Conservation (phyloP, 257 asterid genomes). For the Cynanchum wilfordii region DNA sequence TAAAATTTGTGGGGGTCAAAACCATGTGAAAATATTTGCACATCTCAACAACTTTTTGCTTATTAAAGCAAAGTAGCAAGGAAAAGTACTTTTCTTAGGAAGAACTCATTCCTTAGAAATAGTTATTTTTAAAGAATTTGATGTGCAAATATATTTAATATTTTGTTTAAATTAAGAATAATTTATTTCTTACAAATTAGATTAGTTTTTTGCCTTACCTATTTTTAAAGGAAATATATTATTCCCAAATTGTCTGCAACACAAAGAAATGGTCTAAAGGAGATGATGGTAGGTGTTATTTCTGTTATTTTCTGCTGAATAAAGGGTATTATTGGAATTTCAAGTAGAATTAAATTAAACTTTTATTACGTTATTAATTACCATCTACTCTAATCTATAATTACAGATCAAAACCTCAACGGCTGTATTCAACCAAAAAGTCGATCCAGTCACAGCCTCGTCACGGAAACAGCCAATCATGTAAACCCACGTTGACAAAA, state of each 20-base stretch:
- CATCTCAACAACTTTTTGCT: no score
- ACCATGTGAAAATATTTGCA: no score
- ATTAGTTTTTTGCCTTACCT: background rate
- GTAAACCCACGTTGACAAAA: constrained; percentile 2
- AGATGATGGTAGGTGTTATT: background rate
- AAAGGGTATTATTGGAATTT: constrained; percentile 7
- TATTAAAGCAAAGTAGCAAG: no score
- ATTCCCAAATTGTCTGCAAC: background rate
- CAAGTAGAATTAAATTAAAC: background rate
- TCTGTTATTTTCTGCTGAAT: background rate
- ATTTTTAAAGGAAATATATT: background rate
- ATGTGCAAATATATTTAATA: no score
- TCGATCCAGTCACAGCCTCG: constrained; percentile 5
- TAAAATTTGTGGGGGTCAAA: no score
- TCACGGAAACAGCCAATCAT: background rate
- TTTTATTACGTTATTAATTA: background rate
- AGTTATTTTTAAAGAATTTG: no score
- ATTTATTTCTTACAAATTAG: background rate
- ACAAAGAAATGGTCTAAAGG: background rate
- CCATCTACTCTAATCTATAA: background rate
- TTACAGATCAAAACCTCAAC: background rate
- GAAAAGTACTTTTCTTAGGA: no score
- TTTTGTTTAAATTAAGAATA: no score
- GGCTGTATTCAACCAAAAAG: background rate
- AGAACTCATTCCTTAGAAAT: no score